Base-by-base conservation (phyloP, 2,329 filamentous ascomycete species). In the Alternaria consortialis region DNA sequence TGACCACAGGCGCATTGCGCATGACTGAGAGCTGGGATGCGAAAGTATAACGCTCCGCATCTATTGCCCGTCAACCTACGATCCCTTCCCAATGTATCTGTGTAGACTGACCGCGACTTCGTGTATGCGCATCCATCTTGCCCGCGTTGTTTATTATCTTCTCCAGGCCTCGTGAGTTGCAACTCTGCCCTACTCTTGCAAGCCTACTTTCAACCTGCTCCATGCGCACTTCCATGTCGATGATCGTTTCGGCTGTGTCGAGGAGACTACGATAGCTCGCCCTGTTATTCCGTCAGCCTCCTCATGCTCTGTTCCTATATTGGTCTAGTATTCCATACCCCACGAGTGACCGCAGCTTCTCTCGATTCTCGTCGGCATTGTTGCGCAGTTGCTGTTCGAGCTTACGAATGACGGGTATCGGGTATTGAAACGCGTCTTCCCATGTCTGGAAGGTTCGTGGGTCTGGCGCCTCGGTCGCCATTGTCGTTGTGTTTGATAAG, bases 211-310 rank as follows among this genome's bases (percentile, higher is more conserved):
- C 93, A 15, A 93, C 90, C 12, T 84, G 81, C 62, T 90, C 86
- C 81, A 95, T 94, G 74, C 94, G 89, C 39, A 80, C 80, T 68
- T 92, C 91, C 92, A 98, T 97, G 62, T 89, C 86, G 56, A 97
- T 91, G 68, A 98, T 98, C n/a, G 90, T 90, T 80, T 97, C 94
- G 56, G 94, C 94, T 0, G 94, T 97, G 53, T 92, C 92, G 27
- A 98, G 88, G 8, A 98, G 88, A 71, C 95, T 92, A 68, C 94
- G 91, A 80, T 98, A 98, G 73, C 87, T 87, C 69, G 86, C 83
- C 20, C 87, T 89, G 68, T 17, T 40, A 7, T n/a, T 7, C 23
- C 23, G 44, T 69, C 23, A 69, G 59, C 46, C 29, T 56, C 29
- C 37, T 8, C 23, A 1, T 13, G 15, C 11, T 40, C 7, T 31